Evolutionary conservation across 192 early-diverging fungal genomes (phyloP).

Genomic region (Coemansia sp.): DNA sequence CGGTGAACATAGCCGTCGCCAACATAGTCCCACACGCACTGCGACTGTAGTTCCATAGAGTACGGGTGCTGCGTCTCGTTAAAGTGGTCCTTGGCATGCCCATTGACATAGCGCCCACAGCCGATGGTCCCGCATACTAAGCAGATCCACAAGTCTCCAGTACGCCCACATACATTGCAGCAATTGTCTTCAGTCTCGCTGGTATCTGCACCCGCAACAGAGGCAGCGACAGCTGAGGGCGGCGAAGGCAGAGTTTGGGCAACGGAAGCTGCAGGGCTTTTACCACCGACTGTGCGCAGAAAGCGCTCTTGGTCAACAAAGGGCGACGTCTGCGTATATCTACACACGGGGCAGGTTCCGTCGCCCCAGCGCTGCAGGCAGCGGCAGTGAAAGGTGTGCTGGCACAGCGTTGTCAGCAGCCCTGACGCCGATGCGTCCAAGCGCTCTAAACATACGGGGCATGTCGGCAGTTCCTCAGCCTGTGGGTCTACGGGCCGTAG

Average conservation of each 20-base stretch:
- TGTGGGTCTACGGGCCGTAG: constrained; percentile 20
- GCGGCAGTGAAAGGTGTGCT: constrained; percentile 92
- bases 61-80: constrained; percentile 81
- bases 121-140: constrained; percentile 95
- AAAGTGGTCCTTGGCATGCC: constrained; percentile 89
- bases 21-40: constrained; percentile 97
- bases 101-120: constrained; percentile 89
- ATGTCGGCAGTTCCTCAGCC: constrained; percentile 77
- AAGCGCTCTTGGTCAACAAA: constrained; percentile 44
- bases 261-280: constrained; percentile 8
- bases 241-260: not conserved
- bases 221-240: not conserved
- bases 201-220: constrained; percentile 13
- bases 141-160: constrained; percentile 92
- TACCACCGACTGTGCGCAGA: constrained; percentile 15
- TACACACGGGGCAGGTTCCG: constrained; percentile 89
- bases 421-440: constrained; percentile 91
- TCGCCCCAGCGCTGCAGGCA: constrained; percentile 93
- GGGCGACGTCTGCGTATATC: constrained; percentile 63
- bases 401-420: constrained; percentile 88
- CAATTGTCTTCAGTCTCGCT: constrained; percentile 38
- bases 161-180: constrained; percentile 76
- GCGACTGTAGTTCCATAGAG: constrained; percentile 90
- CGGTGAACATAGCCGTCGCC: constrained; percentile 97
- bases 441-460: constrained; percentile 94